Conservation (phyloP, 192 early-diverging fungal genomes). For the Funneliformis mosseae region DNA sequence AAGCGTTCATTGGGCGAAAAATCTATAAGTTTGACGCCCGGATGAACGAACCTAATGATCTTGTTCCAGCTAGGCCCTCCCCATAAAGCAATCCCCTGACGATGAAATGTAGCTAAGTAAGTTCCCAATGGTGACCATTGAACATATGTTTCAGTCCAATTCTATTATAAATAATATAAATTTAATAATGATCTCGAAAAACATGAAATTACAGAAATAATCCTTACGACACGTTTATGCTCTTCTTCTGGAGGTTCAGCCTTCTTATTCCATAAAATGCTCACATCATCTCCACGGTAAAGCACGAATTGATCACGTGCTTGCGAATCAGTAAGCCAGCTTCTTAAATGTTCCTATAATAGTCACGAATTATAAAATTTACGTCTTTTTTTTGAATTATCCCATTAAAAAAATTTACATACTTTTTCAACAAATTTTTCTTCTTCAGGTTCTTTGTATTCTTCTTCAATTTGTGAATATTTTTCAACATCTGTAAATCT, state of each 20-base stretch:
- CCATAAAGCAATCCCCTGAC: constrained; percentile 94
- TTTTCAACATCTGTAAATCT: constrained; percentile 91
- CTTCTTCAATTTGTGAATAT: constrained; percentile 74
- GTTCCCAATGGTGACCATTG: constrained; percentile 95
- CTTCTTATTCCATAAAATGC: constrained; percentile 91
- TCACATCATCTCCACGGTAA: constrained; percentile 81
- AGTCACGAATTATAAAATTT: neutral
- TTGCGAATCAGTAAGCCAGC: constrained; percentile 84
- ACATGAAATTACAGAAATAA: neutral
- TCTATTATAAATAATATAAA: constrained; percentile 43
- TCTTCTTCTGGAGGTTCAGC: constrained; percentile 78
- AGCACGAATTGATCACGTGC: constrained; percentile 92
- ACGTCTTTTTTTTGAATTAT: neutral
- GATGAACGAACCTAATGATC: constrained; percentile 90
- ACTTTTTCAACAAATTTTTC: constrained; percentile 70
- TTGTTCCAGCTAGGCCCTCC: constrained; percentile 91
- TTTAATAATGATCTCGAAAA: neutral
- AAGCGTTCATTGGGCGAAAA: constrained; percentile 95
- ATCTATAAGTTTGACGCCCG: constrained; percentile 86
- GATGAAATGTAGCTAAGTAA: constrained; percentile 93
- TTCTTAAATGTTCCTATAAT: constrained; percentile 77
- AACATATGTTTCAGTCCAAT: constrained; percentile 95
- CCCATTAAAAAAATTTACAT: neutral
- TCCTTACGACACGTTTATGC: constrained; percentile 57
- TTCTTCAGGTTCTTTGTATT: constrained; percentile 73